Evolutionary conservation across 495 filamentous ascomycete species (phyloP), one percentile per base, ranked within the genome.

Genomic region (Tirmania nivea): DNA sequence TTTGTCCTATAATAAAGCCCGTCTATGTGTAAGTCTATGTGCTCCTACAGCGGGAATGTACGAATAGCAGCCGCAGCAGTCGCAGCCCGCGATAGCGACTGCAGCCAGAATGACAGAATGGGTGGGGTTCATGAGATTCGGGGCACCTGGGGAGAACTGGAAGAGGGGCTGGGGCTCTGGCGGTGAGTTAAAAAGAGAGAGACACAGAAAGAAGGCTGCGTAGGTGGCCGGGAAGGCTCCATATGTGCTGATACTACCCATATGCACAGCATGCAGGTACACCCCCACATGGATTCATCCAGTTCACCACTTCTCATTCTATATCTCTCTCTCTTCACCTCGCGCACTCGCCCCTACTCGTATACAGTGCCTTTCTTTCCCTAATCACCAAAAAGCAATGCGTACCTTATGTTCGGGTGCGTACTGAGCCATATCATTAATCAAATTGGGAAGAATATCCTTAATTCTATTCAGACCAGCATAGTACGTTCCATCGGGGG

Each of bases 361-460:
- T 31, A 31, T 31, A 31, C 25, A 31, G 25, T 31, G 25, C 25
- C 25, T 31, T 31, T 31, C 17, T 14, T 45, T 45, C 14, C 39
- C 39, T 45, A 45, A 45, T 45, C 39, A 45, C 39, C 39, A 19
- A 19, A 50, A 50, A 50, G 14, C 48, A 59, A 66, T 63, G 68
- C 86, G 79, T 94, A 94, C 87, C 86, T 94, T 95, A 70, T 94
- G 87, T 68, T 83, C 78, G 35, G 92, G 90, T 55, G 86, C 82
- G 66, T 76, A 78, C 66, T 81, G 78, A 64, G 93, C 77, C 69
- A 94, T 88, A 69, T 95, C 89, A 71, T 84, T 86, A 86, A 97
- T 94, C 69, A 97, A 69, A 34, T 79, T 77, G 58, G 90, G 87
- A 60, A 96, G 75, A 64, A 95, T 70, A 70, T 94, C 86, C 66